A percentile compares a stretch with the other conserved stretches of the same genome.
These are phyloP conservation scores for Pichia sp. DNA, from an alignment of 1,139 yeast genomes.

Conservation along the genomic window DNA sequence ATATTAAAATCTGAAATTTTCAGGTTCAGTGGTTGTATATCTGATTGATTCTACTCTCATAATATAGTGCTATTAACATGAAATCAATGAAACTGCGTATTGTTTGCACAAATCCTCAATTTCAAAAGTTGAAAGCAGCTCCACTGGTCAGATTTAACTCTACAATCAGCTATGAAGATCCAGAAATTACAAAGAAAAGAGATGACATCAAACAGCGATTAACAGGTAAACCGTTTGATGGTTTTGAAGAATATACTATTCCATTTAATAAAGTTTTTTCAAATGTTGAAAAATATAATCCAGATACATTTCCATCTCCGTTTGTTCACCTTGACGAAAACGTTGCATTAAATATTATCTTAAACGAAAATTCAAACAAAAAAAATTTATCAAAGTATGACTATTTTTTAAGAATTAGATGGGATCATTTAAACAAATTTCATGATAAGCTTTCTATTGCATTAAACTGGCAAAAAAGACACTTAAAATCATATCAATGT, in stretches of 20 bases:
- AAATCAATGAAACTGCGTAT: too few species aligned
- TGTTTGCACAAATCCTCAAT: too few species aligned
- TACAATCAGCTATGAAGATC: background rate
- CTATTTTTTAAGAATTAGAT: conserved; percentile 4
- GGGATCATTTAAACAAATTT: conserved; percentile 2
- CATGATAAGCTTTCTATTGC: conserved; percentile 4
- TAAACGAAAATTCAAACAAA: background rate
- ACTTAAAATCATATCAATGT: background rate
- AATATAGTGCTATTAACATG: too few species aligned
- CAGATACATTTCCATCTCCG: conserved; percentile 10
- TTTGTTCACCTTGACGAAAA: conserved; percentile 8
- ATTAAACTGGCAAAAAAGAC: conserved; percentile 6
- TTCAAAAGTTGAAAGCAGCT: background rate
- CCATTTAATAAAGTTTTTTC: background rate
- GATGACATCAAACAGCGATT: background rate
- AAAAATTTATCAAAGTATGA: conserved; percentile 6
- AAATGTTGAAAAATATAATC: conserved; percentile 1
- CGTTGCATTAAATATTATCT: conserved; percentile 5
- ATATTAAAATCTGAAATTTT: too few species aligned
- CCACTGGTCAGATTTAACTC: background rate
- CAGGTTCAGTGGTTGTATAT: too few species aligned
- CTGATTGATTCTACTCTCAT: too few species aligned
- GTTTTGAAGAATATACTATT: background rate
- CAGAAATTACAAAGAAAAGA: background rate
- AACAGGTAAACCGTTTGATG: conserved; percentile 12